Base-by-base conservation (phyloP, 768 basidiomycete species). In the Xerocomellus intermedius region DNA sequence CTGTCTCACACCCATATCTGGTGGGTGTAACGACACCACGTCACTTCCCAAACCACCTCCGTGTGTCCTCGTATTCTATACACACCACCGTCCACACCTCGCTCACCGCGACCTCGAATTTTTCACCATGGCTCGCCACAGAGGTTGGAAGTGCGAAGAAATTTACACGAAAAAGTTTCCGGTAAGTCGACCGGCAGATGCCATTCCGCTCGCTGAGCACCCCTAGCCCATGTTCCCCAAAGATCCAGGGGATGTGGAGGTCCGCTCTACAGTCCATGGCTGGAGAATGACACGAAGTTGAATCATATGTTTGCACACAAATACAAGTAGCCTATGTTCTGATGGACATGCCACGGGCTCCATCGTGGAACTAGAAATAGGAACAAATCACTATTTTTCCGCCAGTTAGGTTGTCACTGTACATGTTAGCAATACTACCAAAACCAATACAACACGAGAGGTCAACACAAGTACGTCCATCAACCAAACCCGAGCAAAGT, bases 191-290 rank as follows among this genome's bases (percentile, higher is more conserved):
- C n/a, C 10, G 2, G 6, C 5, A 17, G 14, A 21, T 10, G 2
- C n/a, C 9, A 5, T 48, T 1, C 14, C 4, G 13, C 28, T 47
- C 28, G 4, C 42, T 16, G 32, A 63, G 42, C 16, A 21, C 48
- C 56, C 55, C 2, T 57, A 92, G 89, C 85, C 87, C 1, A 96
- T 96, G 94, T 96, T 96, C 62, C 87, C 87, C 0, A 84, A 93
- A 5, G 94, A 97, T 73, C 73, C 82, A 1, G 94, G 94, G 9
- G 89, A 89, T 50, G 86, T 84, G 59, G 79, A 79, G 8, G 77
- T 94, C 8, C 79, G 94, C 22, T 81, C 86, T 8, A 92, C 88
- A 0, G 94, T 97, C 2, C 87, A 93, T 63, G 94, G 94, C 3
- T 94, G 91, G 91, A 76, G 73, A 50, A 70, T 93, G 59, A 80